Base-by-base conservation (phyloP, 805 yeast species). In the Candida taoyuanica region DNA sequence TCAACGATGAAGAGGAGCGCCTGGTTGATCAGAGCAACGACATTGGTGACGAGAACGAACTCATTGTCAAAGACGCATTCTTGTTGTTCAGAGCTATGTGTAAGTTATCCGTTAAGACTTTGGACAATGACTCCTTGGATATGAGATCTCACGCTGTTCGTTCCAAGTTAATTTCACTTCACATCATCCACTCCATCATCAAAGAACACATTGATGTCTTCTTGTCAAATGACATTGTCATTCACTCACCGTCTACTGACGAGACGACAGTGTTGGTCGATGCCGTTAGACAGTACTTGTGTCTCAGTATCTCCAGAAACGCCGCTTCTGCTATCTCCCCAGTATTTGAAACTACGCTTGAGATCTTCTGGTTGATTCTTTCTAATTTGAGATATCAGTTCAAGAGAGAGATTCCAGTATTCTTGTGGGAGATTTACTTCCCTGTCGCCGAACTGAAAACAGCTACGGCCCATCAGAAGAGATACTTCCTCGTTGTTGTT, bases 51-150 rank as follows among this genome's bases (percentile, higher is more conserved):
- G 86, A 78, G 42, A 78, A 76, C 46, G 95, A 85, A 42, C 60
- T 81, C 24, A 76, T 71, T 2, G 79, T 86, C 15, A 89, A 87
- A 52, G 99, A 93, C 59, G 97, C 98, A 0, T 91, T 89, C 55
- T 68, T 93, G 42, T 75, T 93, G 3, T 88, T 93, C 62, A 76
- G 99, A 57, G 91, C 97, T 2, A 84, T 93, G 93, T 85, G 96
- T 59, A 88, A 87, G 56, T 73, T 93, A 14, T 85, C 97, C 3
- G 84, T 85, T 33, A 93, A 93, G 60, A 73, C 81, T 19, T 65
- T 91, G 42, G 97, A 89, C 43, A 71, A 78, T 29, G 84, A 81
- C 26, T 74, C 78, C 24, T 63, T 87, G 44, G 94, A 85, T 59
- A 81, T 82, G 87, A 76, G 91, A 59, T 83, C 96, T 3, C 96